phyloP scores from a whole-genome alignment of 2,329 filamentous ascomycete genomes.

The Aspergillus awamori region DNA sequence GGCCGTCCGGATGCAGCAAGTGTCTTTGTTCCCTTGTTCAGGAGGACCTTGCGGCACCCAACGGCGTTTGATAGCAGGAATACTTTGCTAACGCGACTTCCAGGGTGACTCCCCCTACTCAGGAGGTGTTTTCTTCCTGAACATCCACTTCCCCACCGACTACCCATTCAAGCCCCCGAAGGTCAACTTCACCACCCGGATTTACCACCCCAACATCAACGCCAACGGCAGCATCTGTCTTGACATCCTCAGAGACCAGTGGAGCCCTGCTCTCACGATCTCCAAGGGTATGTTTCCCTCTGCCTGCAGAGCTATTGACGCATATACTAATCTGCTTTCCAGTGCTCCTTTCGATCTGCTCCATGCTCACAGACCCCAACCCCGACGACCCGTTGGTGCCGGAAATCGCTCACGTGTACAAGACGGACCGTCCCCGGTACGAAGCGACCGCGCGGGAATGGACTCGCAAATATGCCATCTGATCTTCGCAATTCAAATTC shows the following conservation, averaged over 20 bases:
- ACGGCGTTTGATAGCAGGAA: background rate
- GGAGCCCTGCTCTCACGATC: slow-evolving; percentile 97
- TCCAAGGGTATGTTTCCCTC: slow-evolving; percentile 76
- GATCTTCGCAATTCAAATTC: slow-evolving; percentile 39
- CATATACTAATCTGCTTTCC: slow-evolving; percentile 14
- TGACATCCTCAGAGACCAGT: slow-evolving; percentile 98
- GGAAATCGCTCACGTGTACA: slow-evolving; percentile 99
- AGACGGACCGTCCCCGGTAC: slow-evolving; percentile 94
- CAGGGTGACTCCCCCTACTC: slow-evolving; percentile 96
- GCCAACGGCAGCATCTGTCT: slow-evolving; percentile 99
- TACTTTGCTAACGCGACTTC: slow-evolving; percentile 37
- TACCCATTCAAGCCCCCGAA: slow-evolving; percentile 99
- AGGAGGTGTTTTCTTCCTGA: slow-evolving; percentile 97
- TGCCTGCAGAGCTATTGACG: background rate
- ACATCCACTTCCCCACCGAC: slow-evolving; percentile 99
- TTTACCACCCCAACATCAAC: slow-evolving; percentile 99
- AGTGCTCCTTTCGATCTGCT: slow-evolving; percentile 99
- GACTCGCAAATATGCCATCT: slow-evolving; percentile 99
- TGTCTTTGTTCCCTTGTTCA: background rate
- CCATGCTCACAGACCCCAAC: slow-evolving; percentile 99
- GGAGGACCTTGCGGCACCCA: slow-evolving; percentile 7
- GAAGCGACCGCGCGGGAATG: slow-evolving; percentile 96
- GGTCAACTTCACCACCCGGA: slow-evolving; percentile 99
- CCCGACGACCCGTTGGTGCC: slow-evolving; percentile 97
- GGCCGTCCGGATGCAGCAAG: background rate